These are phyloP conservation scores for Venturia pyrina DNA, from an alignment of 2,329 filamentous ascomycete genomes.

Conservation along the genomic window DNA sequence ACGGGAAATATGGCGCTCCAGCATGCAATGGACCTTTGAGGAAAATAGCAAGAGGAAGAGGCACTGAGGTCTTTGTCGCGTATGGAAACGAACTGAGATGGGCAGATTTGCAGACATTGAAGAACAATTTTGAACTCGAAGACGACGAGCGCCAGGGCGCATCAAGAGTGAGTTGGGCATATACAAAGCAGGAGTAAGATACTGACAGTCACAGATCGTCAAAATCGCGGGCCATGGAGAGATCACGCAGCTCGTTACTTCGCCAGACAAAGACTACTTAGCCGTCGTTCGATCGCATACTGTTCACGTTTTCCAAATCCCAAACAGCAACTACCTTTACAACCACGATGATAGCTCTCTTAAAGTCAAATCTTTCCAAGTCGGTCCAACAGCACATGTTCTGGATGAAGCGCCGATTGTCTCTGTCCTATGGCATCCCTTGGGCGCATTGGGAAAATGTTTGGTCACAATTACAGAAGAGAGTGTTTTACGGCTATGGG, in stretches of 20 bases:
- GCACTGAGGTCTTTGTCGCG: conserved; percentile 81
- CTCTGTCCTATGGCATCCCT: conserved; percentile 83
- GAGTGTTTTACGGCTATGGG: conserved; percentile 83
- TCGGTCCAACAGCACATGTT: conserved; percentile 89
- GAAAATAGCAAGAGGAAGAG: conserved; percentile 63
- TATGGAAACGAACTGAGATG: conserved; percentile 85
- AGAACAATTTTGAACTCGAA: conserved; percentile 28
- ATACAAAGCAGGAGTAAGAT: background rate
- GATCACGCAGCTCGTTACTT: conserved; percentile 77
- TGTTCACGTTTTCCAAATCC: conserved; percentile 77
- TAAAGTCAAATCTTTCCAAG: conserved; percentile 75
- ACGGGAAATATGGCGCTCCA: conserved; percentile 19
- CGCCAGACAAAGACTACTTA: conserved; percentile 70
- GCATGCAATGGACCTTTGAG: conserved; percentile 33
- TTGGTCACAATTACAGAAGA: conserved; percentile 84
- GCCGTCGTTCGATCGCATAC: conserved; percentile 82
- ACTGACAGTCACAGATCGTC: conserved; percentile 47
- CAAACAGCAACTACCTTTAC: conserved; percentile 62
- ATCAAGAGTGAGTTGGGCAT: conserved; percentile 1
- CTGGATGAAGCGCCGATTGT: conserved; percentile 72
- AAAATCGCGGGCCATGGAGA: conserved; percentile 68
- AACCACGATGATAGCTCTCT: conserved; percentile 55
- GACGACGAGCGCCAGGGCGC: background rate
- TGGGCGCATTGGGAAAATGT: conserved; percentile 71
- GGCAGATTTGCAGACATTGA: conserved; percentile 73